Evolutionary conservation across 2,329 filamentous ascomycete genomes (phyloP).

Genomic region (Fusarium marasasianum): DNA sequence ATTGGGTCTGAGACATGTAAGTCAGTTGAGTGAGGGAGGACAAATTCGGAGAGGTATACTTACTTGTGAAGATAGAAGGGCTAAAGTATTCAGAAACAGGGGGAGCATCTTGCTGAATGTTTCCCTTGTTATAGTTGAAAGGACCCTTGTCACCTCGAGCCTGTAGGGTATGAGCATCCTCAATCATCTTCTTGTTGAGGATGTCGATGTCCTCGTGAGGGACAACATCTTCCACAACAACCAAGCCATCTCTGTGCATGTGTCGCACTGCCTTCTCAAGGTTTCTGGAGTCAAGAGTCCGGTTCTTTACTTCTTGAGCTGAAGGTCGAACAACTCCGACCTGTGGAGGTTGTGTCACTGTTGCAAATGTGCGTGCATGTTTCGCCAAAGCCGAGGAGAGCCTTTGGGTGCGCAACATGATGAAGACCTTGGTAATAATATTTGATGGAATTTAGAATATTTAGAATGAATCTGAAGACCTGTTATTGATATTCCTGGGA

Average conservation of each 20-base stretch:
- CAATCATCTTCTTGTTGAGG: slow-evolving; percentile 67
- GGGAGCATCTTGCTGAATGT: slow-evolving; percentile 69
- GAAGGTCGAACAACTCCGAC: slow-evolving; percentile 49
- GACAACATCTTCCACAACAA: slow-evolving; percentile 64
- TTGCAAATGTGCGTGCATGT: slow-evolving; percentile 17
- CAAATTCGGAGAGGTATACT: not conserved
- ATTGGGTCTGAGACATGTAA: slow-evolving; percentile 57
- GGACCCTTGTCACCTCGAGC: slow-evolving; percentile 62
- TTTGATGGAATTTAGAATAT: accelerated
- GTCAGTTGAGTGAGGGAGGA: not conserved
- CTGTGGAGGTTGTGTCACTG: not conserved
- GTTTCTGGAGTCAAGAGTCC: slow-evolving; percentile 56
- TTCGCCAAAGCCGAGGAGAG: slow-evolving; percentile 3
- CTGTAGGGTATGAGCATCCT: slow-evolving; percentile 64
- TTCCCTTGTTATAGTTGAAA: slow-evolving; percentile 71
- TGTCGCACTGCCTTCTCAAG: slow-evolving; percentile 64
- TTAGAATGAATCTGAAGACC: not conserved
- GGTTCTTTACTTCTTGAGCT: slow-evolving; percentile 51
- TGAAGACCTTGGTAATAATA: not conserved
- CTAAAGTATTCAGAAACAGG: slow-evolving; percentile 60
- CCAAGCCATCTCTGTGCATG: slow-evolving; percentile 63
- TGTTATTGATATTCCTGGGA: not conserved
- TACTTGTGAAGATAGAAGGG: slow-evolving; percentile 64
- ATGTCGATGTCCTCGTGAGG: slow-evolving; percentile 60
- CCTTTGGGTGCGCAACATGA: slow-evolving; percentile 22